These are phyloP conservation scores for Saccharomycopsis crataegensis DNA, from an alignment of 1,139 yeast species.

Conservation along the genomic window DNA sequence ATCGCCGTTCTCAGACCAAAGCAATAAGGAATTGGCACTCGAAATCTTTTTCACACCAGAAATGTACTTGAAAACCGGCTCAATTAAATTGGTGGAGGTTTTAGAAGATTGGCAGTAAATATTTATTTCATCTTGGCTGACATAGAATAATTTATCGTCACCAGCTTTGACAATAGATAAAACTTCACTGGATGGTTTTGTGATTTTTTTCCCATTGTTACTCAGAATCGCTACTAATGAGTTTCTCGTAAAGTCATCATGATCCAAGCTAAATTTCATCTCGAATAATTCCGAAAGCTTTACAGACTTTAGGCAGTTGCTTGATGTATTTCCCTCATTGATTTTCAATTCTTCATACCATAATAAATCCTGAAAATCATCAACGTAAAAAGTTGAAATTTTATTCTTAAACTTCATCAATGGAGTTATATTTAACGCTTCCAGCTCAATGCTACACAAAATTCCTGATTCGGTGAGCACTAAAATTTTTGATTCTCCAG, in stretches of 20 bases:
- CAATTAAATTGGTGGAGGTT: constrained; percentile 25
- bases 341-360: not conserved
- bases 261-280: not conserved
- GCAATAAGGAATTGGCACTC: constrained; percentile 26
- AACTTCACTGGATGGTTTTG: no score
- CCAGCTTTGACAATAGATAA: not conserved
- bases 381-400: not conserved
- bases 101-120: not conserved
- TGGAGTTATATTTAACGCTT: not conserved
- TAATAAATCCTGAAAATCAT: not conserved
- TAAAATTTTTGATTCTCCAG: constrained; percentile 24
- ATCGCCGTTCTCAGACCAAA: constrained; percentile 38
- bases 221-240: not conserved
- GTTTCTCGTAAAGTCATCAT: not conserved
- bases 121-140: constrained; percentile 1
- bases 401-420: not conserved
- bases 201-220: not conserved
- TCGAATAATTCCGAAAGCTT: not conserved
- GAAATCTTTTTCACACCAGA: constrained; percentile 31
- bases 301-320: not conserved
- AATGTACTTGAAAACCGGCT: constrained; percentile 32
- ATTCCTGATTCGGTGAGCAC: constrained; percentile 39
- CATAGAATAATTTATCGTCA: not conserved
- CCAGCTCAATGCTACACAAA: constrained; percentile 24
- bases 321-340: not conserved